Base-by-base conservation (phyloP, 495 filamentous ascomycete genomes). In the Penicillium paxilli region DNA sequence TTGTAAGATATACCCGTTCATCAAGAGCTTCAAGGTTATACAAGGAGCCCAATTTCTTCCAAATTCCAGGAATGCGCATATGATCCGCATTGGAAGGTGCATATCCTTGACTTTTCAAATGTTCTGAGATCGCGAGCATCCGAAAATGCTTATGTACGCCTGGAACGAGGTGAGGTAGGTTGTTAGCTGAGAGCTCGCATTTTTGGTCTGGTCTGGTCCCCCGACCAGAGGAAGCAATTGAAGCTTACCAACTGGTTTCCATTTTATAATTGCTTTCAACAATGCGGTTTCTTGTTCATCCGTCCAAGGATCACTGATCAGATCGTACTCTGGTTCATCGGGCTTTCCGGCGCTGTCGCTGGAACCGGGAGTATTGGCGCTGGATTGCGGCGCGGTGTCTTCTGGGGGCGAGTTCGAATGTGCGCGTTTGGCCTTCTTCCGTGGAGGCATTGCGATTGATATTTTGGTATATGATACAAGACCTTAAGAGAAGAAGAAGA, bases 121-220 rank as follows among this genome's bases (percentile, higher is more conserved):
- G 85, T 52, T 94, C 85, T 14, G 89, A 87, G 26, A 98, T 91
- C 3, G 90, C 85, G 51, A 97, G 85, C 77, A 98, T 93, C 20
- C 91, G 90, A 68, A 98, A 98, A 72, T 98, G 92, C 71, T 95
- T 98, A 75, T 98, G 93, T 77, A 98, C 87, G 45, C 93, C 93
- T 96, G 17, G 5, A 30, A 40, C 20, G 17, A 20, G 28, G n/a
- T 32, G 24, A 26, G 26, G 17, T 32, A 12, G 45, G 23, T 40
- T 37, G 12, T 48, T 19, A 48, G 46, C 14, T 21, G 16, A 17
- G n/a, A 32, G 25, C 23, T 48, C n/a, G n/a, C n/a, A n/a, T n/a
- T n/a, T n/a, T n/a, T n/a, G n/a, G n/a, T n/a, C n/a, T n/a, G n/a
- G n/a, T n/a, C n/a, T n/a, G n/a, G n/a, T n/a, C n/a, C n/a, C n/a